These are phyloP conservation scores for Clarireedia hainanense DNA, from an alignment of 2,329 filamentous ascomycete species.

Conservation along the genomic window DNA sequence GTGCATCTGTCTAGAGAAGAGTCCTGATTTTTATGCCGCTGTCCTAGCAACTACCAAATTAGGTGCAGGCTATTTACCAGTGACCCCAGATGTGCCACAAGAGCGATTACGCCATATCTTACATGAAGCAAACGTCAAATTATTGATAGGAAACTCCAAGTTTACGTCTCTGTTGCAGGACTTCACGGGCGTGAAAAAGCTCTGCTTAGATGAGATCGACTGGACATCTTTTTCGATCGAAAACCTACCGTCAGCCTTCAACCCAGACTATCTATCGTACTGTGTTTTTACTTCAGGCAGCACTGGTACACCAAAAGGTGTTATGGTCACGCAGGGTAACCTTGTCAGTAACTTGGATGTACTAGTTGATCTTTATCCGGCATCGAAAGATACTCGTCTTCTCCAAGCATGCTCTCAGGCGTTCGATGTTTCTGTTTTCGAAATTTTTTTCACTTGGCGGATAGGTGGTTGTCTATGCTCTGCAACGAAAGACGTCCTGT, in stretches of 20 bases:
- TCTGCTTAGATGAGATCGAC: constrained; percentile 27
- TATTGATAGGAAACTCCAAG: constrained; percentile 36
- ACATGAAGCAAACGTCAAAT: constrained; percentile 44
- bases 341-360: constrained; percentile 67
- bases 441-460: constrained; percentile 81
- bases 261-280: constrained; percentile 48
- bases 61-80: constrained; percentile 72
- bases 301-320: constrained; percentile 69
- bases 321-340: constrained; percentile 69
- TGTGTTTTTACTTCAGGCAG: constrained; percentile 79
- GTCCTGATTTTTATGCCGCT: constrained; percentile 59
- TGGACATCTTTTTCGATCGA: constrained; percentile 11
- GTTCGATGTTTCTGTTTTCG: constrained; percentile 84
- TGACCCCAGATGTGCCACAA: constrained; percentile 62
- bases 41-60: constrained; percentile 69
- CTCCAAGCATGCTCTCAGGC: constrained; percentile 78
- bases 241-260: constrained; percentile 15
- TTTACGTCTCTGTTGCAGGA: constrained; percentile 20
- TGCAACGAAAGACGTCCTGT: constrained; percentile 64
- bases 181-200: constrained; percentile 14
- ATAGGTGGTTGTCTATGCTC: constrained; percentile 72
- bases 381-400: constrained; percentile 41
- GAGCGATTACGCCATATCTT: constrained; percentile 56
- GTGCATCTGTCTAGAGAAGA: constrained; percentile 75
- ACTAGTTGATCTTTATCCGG: constrained; percentile 59